Evolutionary conservation across 1,284 basidiomycete genomes (phyloP).

Genomic region (Inonotus obliquus): DNA sequence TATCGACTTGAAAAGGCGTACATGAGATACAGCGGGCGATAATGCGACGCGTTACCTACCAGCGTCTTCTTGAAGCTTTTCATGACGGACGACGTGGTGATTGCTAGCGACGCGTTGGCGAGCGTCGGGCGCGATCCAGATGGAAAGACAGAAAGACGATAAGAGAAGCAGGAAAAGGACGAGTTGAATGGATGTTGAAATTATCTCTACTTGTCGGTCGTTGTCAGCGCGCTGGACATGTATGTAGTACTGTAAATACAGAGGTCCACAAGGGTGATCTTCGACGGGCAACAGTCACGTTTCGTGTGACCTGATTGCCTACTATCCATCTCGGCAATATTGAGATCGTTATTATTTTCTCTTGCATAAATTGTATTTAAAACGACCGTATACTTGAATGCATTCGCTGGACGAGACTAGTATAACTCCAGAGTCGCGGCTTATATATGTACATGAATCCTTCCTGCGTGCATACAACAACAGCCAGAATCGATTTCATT

Average conservation of each 20-base stretch:
- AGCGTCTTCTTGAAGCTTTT: constrained; percentile 88
- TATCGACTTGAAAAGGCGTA: constrained; percentile 39
- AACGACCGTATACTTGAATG: no score
- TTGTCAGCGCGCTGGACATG: constrained; percentile 4
- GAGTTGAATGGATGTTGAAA: background rate
- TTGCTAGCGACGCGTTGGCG: constrained; percentile 13
- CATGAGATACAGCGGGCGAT: constrained; percentile 23
- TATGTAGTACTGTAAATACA: background rate
- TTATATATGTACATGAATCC: no score
- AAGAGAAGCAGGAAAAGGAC: background rate
- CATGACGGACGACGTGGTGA: constrained; percentile 43
- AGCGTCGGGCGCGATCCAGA: constrained; percentile 5
- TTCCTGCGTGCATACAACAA: no score
- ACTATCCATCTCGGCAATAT: background rate
- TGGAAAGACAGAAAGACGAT: background rate
- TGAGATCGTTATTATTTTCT: background rate
- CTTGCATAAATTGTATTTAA: no score
- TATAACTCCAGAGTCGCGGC: no score
- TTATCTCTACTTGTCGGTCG: background rate
- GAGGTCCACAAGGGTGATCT: constrained; percentile 1
- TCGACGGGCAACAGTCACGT: constrained; percentile 3
- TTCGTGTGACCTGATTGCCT: background rate
- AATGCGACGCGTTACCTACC: constrained; percentile 39
- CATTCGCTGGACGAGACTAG: no score
- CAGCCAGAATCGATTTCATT: no score